phyloP scores from a whole-genome alignment of 345 rosid genomes.

The Ceriops decandra region DNA sequence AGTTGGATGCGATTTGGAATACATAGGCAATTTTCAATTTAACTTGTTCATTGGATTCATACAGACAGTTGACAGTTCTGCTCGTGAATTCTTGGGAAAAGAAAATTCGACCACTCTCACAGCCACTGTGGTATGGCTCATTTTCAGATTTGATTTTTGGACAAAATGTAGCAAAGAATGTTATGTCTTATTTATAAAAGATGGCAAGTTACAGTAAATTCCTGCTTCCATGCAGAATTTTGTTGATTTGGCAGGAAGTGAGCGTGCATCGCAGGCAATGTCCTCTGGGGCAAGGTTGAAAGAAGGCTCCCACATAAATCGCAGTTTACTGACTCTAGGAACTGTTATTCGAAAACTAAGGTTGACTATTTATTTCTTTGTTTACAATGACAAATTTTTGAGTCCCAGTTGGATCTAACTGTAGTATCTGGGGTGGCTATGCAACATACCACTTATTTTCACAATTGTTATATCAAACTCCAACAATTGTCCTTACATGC shows the following conservation, averaged over 20 bases:
- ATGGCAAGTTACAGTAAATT: conserved; percentile 12
- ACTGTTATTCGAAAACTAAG: conserved; percentile 97
- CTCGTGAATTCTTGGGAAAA: conserved; percentile 90
- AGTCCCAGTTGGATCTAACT: neutral
- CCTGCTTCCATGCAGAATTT: conserved; percentile 59
- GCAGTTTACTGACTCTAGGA: conserved; percentile 89
- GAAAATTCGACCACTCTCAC: conserved; percentile 80
- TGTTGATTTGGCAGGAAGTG: conserved; percentile 96
- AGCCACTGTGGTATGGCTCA: conserved; percentile 79
- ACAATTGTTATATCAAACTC: too few relatives aligned
- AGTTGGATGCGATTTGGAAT: neutral
- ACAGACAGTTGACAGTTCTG: conserved; percentile 92
- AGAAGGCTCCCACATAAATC: conserved; percentile 97
- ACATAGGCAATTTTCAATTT: conserved; percentile 6
- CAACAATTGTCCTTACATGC: neutral
- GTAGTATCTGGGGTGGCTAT: neutral
- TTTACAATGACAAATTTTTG: neutral
- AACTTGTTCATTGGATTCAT: conserved; percentile 14
- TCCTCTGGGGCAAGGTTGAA: conserved; percentile 89
- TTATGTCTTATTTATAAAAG: neutral
- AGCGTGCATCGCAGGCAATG: conserved; percentile 89
- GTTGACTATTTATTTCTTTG: conserved; percentile 29
- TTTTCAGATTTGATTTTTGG: neutral
- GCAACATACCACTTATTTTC: too few relatives aligned
- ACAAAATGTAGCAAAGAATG: neutral